Conservation (phyloP, 345 rosid species). For the Dipteronia sinensis region DNA sequence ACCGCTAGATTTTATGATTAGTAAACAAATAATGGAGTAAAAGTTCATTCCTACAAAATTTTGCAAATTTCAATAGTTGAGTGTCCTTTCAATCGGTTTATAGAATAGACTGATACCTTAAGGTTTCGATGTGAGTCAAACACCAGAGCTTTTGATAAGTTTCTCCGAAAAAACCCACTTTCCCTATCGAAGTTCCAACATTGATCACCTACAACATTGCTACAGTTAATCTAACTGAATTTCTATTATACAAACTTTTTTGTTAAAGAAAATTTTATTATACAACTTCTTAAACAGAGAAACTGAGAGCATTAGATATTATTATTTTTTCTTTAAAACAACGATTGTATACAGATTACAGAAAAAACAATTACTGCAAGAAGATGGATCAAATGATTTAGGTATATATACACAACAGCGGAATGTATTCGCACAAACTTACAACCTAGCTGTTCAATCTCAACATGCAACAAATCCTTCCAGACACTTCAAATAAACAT, state of each 20-base stretch:
- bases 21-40: neutral
- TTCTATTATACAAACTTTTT: neutral
- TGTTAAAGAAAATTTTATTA: no score
- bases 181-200: conserved; percentile 84
- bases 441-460: neutral
- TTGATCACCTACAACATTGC: conserved; percentile 67
- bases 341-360: neutral
- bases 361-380: neutral
- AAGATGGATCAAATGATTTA: neutral
- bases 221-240: conserved; percentile 6
- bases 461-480: neutral
- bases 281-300: neutral
- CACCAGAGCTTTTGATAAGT: conserved; percentile 78
- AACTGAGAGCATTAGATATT: neutral
- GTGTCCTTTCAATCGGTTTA: neutral
- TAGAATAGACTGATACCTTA: conserved; percentile 53
- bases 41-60: neutral
- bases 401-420: neutral
- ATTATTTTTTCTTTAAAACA: neutral
- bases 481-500: neutral
- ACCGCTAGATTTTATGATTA: neutral
- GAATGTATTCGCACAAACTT: neutral
- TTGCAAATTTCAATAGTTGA: neutral
- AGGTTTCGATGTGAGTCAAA: conserved; percentile 85
- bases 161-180: conserved; percentile 80